Evolutionary conservation across 257 asterid species (phyloP), one percentile per base, ranked within the genome.

Genomic region (Solanum appendiculatum): DNA sequence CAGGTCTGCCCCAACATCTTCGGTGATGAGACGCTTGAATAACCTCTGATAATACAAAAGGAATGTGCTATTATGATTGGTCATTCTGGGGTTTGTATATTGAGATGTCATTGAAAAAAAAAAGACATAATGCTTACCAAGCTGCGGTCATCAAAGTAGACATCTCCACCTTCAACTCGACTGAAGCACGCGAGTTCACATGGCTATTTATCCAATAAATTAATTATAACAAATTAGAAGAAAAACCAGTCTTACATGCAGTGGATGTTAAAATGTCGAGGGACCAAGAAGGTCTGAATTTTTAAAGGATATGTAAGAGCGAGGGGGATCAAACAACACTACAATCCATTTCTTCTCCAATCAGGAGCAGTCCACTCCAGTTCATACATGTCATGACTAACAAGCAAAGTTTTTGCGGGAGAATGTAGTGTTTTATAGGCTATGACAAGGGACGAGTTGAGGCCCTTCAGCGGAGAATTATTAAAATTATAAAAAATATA

Each of bases 181-280:
- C 99, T 97, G 90, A 51, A 95, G 95, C 99, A 95, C 85, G 96
- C 98, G 84, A 97, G 98, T 89, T 97, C 99, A 88, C 98, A 97
- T 77, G 99, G 99, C 99, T 97, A 87, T 77, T 87, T 77, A 48
- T 77, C 54, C 33, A 29, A 86, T 48, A 60, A 40, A 68, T 77
- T 27, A 51, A 51, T 27, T 46, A 48, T 42, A 29, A 9, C 7
- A 29, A 80, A 80, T 80, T 80, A 80, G 5, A 80, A 27, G 68
- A 48, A 46, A 75, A 44, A 44, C 2, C 64, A 15, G 15, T 44
- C 54, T 3, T 29, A 39, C 51, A 39, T 23, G 33, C 56, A 75
- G 7, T 33, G 3, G 29, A 37, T 40, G 36, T 14, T 42, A 42
- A 46, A 44, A 21, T 15, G 25, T 46, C 64, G 9, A 77, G 39